These are phyloP conservation scores for Globisporangium okanoganense DNA, from an alignment of 352 stramenopile species.

Conservation along the genomic window DNA sequence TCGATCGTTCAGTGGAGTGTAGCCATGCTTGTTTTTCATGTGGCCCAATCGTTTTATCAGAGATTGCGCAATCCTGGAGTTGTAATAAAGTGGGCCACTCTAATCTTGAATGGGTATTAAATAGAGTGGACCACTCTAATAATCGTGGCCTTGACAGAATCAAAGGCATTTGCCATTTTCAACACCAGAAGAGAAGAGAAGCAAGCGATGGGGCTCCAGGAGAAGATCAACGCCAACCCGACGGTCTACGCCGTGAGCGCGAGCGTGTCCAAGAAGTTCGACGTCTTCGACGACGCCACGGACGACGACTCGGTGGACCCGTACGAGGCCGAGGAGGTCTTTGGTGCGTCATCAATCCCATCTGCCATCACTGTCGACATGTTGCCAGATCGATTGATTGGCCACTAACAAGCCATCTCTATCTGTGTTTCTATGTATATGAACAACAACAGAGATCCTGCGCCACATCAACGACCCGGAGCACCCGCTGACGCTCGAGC, in stretches of 20 bases:
- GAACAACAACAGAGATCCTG: conserved; percentile 55
- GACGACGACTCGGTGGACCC: conserved; percentile 70
- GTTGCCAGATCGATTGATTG: neutral
- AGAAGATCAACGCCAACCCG: conserved; percentile 89
- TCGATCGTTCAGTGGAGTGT: too few species aligned
- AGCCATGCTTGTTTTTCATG: too few species aligned
- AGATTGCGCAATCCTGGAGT: too few species aligned
- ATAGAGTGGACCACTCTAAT: too few species aligned
- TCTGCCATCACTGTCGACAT: neutral
- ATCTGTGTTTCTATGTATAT: conserved; percentile 6
- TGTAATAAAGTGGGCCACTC: too few species aligned
- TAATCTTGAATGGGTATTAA: too few species aligned
- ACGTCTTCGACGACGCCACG: conserved; percentile 43
- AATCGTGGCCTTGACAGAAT: too few species aligned
- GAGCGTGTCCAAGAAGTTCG: conserved; percentile 52
- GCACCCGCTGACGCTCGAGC: conserved; percentile 91
- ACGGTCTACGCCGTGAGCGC: conserved; percentile 79
- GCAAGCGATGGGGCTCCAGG: conserved; percentile 13
- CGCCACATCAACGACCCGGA: conserved; percentile 92
- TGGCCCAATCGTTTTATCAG: too few species aligned
- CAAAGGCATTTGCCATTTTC: too few species aligned
- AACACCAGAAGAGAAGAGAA: neutral
- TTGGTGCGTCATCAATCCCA: conserved; percentile 46
- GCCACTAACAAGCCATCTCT: neutral
- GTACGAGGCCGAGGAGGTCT: conserved; percentile 84